Evolutionary conservation across 208 protist species (phyloP).

Genomic region (Acanthamoeba quina): DNA sequence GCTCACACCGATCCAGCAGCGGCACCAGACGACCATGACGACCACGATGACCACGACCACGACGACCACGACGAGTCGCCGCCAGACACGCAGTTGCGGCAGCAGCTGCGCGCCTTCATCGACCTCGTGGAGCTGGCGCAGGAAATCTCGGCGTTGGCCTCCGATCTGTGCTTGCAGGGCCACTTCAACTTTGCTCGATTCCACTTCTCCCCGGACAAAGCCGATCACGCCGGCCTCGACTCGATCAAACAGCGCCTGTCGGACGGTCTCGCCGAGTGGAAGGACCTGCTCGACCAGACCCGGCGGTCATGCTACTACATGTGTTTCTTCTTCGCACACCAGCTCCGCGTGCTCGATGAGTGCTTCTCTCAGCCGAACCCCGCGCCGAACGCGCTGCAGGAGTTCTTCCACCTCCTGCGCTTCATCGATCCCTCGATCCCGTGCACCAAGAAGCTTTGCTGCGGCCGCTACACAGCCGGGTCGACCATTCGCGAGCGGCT

Average conservation of each 20-base stretch:
- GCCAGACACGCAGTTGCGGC: not conserved
- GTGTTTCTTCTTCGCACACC: conserved; percentile 27
- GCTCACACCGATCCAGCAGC: no score
- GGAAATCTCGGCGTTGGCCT: not conserved
- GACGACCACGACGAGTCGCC: not conserved
- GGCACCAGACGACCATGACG: not conserved
- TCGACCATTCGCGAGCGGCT: not conserved
- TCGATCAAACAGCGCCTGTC: not conserved
- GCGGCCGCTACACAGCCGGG: not conserved
- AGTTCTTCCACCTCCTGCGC: conserved; percentile 20
- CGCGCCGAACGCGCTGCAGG: not conserved
- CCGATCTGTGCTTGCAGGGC: not conserved
- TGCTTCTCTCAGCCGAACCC: not conserved
- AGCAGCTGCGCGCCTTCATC: conserved; percentile 6
- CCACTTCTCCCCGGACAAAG: not conserved
- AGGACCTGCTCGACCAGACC: not conserved
- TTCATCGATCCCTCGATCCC: conserved; percentile 14
- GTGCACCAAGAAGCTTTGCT: not conserved
- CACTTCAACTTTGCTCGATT: not conserved
- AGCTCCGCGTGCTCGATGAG: conserved; percentile 20
- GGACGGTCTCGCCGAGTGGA: not conserved
- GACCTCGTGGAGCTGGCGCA: not conserved
- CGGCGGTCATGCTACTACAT: not conserved
- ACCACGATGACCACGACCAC: no score
- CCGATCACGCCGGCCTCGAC: not conserved